A percentile compares a stretch with the other conserved stretches of the same genome.
Evolutionary conservation across 1,284 basidiomycete species (phyloP).

Genomic region (Prillingera fragicola): DNA sequence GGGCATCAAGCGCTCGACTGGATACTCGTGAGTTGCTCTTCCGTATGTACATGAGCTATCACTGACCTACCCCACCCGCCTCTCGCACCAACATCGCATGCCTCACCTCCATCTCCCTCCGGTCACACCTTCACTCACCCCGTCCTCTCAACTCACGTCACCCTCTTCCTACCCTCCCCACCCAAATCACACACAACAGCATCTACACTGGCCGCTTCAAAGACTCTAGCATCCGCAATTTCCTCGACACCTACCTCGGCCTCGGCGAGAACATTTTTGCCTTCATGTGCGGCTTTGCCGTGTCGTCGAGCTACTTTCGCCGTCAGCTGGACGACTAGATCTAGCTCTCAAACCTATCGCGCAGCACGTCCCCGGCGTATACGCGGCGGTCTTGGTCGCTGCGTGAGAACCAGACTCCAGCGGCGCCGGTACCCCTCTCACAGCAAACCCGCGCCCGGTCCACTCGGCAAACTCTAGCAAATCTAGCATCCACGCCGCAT

Average conservation of each 20-base stretch:
- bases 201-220: conserved; percentile 63
- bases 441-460: too few relatives aligned
- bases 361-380: too few relatives aligned
- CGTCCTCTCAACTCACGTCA: conserved; percentile 2
- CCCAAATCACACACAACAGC: conserved; percentile 48
- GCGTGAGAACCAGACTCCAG: too few relatives aligned
- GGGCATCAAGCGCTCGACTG: conserved; percentile 82
- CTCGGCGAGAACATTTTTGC: conserved; percentile 87
- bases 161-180: conserved; percentile 3
- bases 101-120: background rate
- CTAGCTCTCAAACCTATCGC: too few relatives aligned
- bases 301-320: conserved; percentile 68
- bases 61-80: background rate
- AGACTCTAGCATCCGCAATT: conserved; percentile 65
- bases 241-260: conserved; percentile 76
- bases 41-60: background rate
- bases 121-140: conserved; percentile 6
- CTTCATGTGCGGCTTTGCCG: conserved; percentile 67
- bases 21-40: conserved; percentile 73
- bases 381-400: too few relatives aligned
- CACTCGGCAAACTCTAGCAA: too few relatives aligned
- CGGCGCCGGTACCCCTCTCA: too few relatives aligned
- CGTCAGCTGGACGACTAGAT: conserved; percentile 12
- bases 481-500: too few relatives aligned
- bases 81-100: background rate